Evolutionary conservation across 1,284 basidiomycete genomes (phyloP).

Genomic region (Bjerkandera adusta): DNA sequence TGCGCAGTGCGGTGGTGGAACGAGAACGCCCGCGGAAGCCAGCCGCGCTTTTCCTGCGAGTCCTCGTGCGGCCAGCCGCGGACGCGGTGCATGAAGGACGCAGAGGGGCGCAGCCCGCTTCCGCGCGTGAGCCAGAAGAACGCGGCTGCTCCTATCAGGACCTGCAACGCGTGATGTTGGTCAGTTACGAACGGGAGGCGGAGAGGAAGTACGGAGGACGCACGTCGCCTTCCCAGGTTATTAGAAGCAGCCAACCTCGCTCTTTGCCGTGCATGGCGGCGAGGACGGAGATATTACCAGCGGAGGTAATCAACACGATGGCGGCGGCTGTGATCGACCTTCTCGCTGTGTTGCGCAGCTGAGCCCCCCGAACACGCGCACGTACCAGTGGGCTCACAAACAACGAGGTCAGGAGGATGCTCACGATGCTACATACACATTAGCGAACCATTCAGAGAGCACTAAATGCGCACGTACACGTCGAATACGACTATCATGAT

Average conservation of each 20-base stretch:
- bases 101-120: conserved; percentile 12
- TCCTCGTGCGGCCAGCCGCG: neutral
- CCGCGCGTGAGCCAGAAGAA: conserved; percentile 29
- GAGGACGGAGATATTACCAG: conserved; percentile 48
- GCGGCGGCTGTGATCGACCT: conserved; percentile 45
- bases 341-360: conserved; percentile 35
- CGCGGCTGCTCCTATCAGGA: conserved; percentile 24
- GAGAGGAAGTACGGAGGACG: conserved; percentile 8
- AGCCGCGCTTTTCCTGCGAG: neutral
- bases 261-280: conserved; percentile 47
- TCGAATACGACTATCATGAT: conserved; percentile 42
- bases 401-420: conserved; percentile 40
- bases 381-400: conserved; percentile 47
- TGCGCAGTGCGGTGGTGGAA: neutral
- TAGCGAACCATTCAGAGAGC: neutral
- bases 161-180: conserved; percentile 12
- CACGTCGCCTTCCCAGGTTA: conserved; percentile 50
- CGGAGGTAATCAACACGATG: conserved; percentile 41
- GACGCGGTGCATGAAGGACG: neutral
- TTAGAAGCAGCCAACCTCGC: conserved; percentile 53
- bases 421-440: conserved; percentile 33
- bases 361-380: conserved; percentile 32
- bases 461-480: conserved; percentile 31
- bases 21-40: neutral
- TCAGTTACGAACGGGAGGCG: neutral